Base-by-base conservation (phyloP, 176 grass and related monocot species). In the Aegilops longissima region DNA sequence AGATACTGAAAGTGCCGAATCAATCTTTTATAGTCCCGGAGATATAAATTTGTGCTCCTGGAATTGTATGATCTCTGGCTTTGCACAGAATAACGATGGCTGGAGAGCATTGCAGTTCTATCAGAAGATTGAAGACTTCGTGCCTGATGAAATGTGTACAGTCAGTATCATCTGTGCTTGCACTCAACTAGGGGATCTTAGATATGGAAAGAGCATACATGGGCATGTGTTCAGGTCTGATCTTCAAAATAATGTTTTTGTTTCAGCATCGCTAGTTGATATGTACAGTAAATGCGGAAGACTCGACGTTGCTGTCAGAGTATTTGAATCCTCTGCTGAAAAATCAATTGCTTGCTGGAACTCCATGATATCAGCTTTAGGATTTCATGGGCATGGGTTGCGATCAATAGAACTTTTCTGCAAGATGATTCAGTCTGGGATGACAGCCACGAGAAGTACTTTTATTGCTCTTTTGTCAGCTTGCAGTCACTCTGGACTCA, bases 291-390 rank as follows among this genome's bases (percentile, higher is more conserved):
- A 99, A 85, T 96, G 90, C 21, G 94, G 94, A 73, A 85, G 80
- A 78, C 79, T 99, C 63, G 68, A 96, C 30, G 62, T 75, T 73
- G 83, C 94, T 62, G 31, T 71, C 40, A 80, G 23, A 66, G 84
- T 90, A 87, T 96, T 96, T 82, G 82, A 91, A 86, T 81, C 64
- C 52, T 91, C 87, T 71, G 14, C 75, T 30, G 85, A 90, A 84
- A 99, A 88, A 89, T 93, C 89, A 4, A 79, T 87, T 87, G 90
- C 97, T 80, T 95, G 86, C 17, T 96, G 97, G 97, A 99, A 99
- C 75, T 96, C 92, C 54, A 91, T 99, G 92, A 99, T 96, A 86
- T 86, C 91, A 59, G 93, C 92, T 30, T 93, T 93, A 31, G 92
- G 92, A 13, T 87, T 96, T 78, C 94, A 96, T 87, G 87, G 94